A percentile compares a stretch with the other conserved stretches of the same genome.
phyloP scores from a whole-genome alignment of 2,329 filamentous ascomycete species.

The Drechslerella dactyloides region DNA sequence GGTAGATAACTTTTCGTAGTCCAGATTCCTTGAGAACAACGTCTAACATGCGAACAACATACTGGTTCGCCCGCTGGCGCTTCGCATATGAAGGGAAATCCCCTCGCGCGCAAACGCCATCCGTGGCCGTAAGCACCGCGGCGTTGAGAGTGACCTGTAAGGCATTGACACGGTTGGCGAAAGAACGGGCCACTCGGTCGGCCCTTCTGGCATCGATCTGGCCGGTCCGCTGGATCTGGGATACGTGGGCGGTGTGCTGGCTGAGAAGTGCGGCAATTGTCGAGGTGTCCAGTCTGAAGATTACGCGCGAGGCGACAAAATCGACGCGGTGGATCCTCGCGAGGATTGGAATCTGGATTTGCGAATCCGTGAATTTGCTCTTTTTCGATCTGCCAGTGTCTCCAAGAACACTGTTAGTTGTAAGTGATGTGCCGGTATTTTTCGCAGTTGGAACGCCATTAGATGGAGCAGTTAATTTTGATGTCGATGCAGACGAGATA shows the following conservation, averaged over 20 bases:
- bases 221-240: not conserved
- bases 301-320: conserved; percentile 19
- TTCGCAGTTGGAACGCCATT: too few relatives aligned
- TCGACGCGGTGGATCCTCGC: conserved; percentile 34
- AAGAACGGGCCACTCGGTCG: conserved; percentile 1
- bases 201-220: conserved; percentile 11
- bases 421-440: too few relatives aligned
- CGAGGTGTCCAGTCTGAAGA: conserved; percentile 26
- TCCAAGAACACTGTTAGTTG: too few relatives aligned
- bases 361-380: not conserved
- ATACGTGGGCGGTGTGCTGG: conserved; percentile 20
- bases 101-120: conserved; percentile 29
- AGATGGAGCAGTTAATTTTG: not conserved
- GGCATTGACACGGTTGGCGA: conserved; percentile 26
- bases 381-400: not conserved
- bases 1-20: conserved; percentile 22
- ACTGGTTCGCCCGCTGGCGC: conserved; percentile 8
- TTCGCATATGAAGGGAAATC: conserved; percentile 38
- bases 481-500: not conserved
- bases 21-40: conserved; percentile 25
- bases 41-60: conserved; percentile 22
- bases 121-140: conserved; percentile 23
- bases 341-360: conserved; percentile 22
- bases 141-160: conserved; percentile 31
- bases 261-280: conserved; percentile 9